Conservation (phyloP, 768 basidiomycete genomes). For the Saitozyma sp. region DNA sequence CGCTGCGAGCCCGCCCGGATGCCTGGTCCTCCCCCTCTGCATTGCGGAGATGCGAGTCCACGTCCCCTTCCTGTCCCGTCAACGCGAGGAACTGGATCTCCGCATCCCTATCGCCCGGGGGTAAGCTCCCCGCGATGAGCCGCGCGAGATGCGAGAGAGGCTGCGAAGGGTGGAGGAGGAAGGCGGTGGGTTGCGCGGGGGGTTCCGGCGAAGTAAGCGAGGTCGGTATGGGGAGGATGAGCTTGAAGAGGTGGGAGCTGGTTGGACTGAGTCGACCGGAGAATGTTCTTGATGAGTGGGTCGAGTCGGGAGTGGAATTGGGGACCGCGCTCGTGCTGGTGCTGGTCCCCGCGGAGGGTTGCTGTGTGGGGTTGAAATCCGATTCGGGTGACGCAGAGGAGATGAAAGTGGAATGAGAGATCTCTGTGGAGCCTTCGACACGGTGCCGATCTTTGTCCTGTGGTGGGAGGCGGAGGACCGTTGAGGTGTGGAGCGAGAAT, state of each 20-base stretch:
- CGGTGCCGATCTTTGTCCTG: not conserved
- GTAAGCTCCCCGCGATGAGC: constrained; percentile 58
- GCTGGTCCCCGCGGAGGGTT: constrained; percentile 21
- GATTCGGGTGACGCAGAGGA: constrained; percentile 31
- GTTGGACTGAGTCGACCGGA: constrained; percentile 64
- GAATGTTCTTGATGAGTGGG: no score
- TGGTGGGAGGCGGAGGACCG: no score
- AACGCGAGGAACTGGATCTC: constrained; percentile 50
- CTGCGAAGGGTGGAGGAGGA: constrained; percentile 69
- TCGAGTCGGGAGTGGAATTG: constrained; percentile 26
- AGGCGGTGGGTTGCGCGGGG: constrained; percentile 55
- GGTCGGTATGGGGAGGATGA: constrained; percentile 60
- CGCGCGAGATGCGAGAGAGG: constrained; percentile 66
- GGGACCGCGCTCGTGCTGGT: not conserved
- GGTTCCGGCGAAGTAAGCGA: constrained; percentile 10
- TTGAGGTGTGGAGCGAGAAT: no score
- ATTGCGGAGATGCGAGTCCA: constrained; percentile 39
- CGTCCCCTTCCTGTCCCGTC: constrained; percentile 40
- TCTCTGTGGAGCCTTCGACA: constrained; percentile 35
- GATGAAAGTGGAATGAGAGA: constrained; percentile 43
- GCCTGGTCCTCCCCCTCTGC: constrained; percentile 51
- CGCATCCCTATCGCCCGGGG: constrained; percentile 28
- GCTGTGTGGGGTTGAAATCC: constrained; percentile 43
- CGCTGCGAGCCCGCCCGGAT: constrained; percentile 16
- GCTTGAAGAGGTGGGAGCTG: constrained; percentile 66